Evolutionary conservation across 192 early-diverging fungal species (phyloP), one percentile per base, ranked within the genome.

Genomic region (Podila epicladia): DNA sequence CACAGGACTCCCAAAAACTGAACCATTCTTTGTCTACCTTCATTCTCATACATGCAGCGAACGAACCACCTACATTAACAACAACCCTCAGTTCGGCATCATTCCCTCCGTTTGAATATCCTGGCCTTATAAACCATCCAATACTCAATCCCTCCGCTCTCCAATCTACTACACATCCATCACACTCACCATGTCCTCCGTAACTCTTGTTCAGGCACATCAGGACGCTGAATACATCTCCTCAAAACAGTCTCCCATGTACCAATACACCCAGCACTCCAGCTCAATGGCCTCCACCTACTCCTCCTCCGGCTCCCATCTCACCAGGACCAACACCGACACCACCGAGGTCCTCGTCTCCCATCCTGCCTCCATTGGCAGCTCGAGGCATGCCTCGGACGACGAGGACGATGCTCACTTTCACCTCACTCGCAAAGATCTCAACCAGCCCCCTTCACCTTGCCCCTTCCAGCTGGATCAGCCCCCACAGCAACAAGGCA

Each of bases 361-460:
- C 2, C 59, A 67, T 5, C 77, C 66, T 29, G 64, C 38, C 2
- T 80, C 71, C 11, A 26, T 80, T 7, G 71, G 68, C 7, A 67
- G 32, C 45, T 79, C 76, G 3, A 60, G 70, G 20, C 76, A 79
- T 19, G 71, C 67, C 20, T 71, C 72, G 48, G 77, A 80, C 13
- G 77, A 80, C 19, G 55, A 61, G 26, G 59, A 51, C 17, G 32
- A 65, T 26, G 13, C 65, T 62, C 45, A 62, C 45, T 24, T 41
- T 20, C 68, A 62, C 29, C 31, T 19, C 64, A 50, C 11, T 58
- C 59, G 7, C 3, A 32, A 24, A 5, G 22, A 58, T 5, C 1
- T 31, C 22, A 11, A 31, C 1, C 63, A 67, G 9, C 26, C 32
- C 9, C 2, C 29, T 53, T n/a, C 67, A 0, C 67, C 33, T 48